phyloP scores from a whole-genome alignment of 1,284 basidiomycete genomes.

The Heterobasidion occidentale region DNA sequence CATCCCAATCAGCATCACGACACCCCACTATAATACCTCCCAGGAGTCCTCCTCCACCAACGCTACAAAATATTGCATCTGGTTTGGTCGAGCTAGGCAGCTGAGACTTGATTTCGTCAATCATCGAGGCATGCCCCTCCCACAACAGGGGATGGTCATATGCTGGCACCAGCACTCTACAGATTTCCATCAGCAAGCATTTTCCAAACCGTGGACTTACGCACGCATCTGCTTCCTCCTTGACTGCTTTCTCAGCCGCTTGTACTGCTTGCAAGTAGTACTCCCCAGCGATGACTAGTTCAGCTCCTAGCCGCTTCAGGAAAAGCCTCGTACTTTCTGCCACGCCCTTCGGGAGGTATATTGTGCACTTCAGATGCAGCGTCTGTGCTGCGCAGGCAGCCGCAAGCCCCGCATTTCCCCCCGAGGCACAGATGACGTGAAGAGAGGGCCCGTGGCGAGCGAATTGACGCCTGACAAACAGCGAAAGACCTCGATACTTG shows the following conservation, averaged over 20 bases:
- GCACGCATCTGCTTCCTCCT: conserved; percentile 42
- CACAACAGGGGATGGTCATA: conserved; percentile 63
- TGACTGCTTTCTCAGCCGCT: conserved; percentile 37
- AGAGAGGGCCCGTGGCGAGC: conserved; percentile 39
- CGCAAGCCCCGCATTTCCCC: conserved; percentile 69
- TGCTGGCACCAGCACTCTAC: conserved; percentile 56
- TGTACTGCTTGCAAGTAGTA: conserved; percentile 49
- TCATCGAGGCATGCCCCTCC: conserved; percentile 68
- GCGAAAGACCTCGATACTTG: conserved; percentile 66
- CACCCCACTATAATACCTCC: conserved; percentile 65
- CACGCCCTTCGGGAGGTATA: conserved; percentile 53
- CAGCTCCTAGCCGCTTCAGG: conserved; percentile 43
- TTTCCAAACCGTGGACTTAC: conserved; percentile 16
- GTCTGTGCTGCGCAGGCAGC: conserved; percentile 52
- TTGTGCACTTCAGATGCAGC: conserved; percentile 51
- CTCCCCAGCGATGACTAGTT: conserved; percentile 44
- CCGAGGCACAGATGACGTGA: conserved; percentile 62
- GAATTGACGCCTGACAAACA: conserved; percentile 46
- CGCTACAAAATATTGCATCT: conserved; percentile 68
- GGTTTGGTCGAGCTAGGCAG: conserved; percentile 37
- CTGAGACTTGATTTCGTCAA: conserved; percentile 52
- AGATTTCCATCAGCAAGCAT: not conserved
- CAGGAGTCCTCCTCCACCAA: conserved; percentile 65
- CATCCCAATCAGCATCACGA: conserved; percentile 50
- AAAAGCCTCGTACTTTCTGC: conserved; percentile 38